A percentile compares a stretch with the other conserved stretches of the same genome.
phyloP scores from a whole-genome alignment of 768 basidiomycete species.

The Tephrocybe sp. region DNA sequence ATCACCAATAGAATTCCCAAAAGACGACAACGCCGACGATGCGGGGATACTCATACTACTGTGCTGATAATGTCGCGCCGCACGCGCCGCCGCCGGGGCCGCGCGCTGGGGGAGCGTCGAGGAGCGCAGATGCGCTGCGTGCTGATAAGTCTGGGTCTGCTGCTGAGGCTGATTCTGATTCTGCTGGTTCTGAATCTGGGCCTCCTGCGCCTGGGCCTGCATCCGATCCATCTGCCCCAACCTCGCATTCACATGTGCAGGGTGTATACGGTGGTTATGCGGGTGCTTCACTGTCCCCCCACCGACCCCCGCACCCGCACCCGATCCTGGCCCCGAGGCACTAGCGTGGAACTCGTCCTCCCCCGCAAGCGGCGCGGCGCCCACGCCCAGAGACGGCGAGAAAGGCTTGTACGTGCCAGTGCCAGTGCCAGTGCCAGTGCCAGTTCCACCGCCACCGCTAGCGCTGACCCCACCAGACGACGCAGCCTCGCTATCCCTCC shows the following conservation, averaged over 20 bases:
- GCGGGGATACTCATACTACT: slow-evolving; percentile 41
- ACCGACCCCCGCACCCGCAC: neutral
- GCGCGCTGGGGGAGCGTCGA: slow-evolving; percentile 43
- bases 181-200: neutral
- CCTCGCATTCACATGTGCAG: slow-evolving; percentile 13
- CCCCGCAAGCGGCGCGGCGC: slow-evolving; percentile 20
- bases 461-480: no score
- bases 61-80: slow-evolving; percentile 43
- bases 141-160: slow-evolving; percentile 19
- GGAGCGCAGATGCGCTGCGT: slow-evolving; percentile 37
- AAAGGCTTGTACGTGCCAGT: slow-evolving; percentile 29
- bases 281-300: slow-evolving; percentile 2
- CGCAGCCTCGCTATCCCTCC: slow-evolving; percentile 15
- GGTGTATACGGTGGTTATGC: slow-evolving; percentile 12
- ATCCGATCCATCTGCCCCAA: slow-evolving; percentile 2
- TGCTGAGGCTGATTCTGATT: neutral
- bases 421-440: no score
- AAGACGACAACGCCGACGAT: neutral
- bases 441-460: no score
- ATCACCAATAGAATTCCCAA: slow-evolving; percentile 3
- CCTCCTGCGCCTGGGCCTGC: neutral
- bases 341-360: slow-evolving; percentile 37
- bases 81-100: slow-evolving; percentile 24
- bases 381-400: slow-evolving; percentile 19
- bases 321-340: neutral